These are phyloP conservation scores for Acanthamoeba sp. DNA, from an alignment of 208 protist genomes.

Conservation along the genomic window DNA sequence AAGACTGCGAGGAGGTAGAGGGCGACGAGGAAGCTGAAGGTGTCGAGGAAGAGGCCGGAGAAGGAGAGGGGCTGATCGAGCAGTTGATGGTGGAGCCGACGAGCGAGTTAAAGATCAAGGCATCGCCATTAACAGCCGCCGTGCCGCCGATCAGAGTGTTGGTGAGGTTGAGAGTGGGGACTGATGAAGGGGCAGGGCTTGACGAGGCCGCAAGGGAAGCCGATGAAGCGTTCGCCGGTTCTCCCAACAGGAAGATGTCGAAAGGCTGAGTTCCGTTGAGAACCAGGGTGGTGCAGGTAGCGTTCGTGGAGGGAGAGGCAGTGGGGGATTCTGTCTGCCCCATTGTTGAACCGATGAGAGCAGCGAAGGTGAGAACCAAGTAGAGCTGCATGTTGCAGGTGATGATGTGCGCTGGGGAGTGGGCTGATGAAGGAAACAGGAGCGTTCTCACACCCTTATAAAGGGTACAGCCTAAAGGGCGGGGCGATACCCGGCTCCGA, in stretches of 20 bases:
- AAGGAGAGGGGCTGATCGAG: background rate
- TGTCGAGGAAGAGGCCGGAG: background rate
- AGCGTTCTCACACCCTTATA: background rate
- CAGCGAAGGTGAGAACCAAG: background rate
- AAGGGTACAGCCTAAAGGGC: background rate
- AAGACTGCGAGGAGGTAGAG: background rate
- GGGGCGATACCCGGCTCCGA: background rate
- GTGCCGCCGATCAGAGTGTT: conserved; percentile 11
- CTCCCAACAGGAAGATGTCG: conserved; percentile 14
- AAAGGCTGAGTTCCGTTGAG: conserved; percentile 19
- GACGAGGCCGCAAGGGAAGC: background rate
- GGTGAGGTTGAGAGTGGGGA: background rate
- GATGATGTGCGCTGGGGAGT: background rate
- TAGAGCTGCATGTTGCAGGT: background rate
- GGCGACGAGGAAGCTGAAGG: background rate
- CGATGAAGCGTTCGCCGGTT: background rate
- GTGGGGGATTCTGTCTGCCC: background rate
- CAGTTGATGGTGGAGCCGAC: background rate
- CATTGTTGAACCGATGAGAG: background rate
- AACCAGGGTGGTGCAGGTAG: background rate
- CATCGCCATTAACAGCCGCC: background rate
- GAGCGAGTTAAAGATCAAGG: background rate
- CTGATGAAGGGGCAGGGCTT: background rate
- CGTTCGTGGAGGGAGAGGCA: background rate
- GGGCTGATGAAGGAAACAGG: background rate